These are phyloP conservation scores for Geranium rotundifolium DNA, from an alignment of 345 rosid genomes.

Conservation along the genomic window DNA sequence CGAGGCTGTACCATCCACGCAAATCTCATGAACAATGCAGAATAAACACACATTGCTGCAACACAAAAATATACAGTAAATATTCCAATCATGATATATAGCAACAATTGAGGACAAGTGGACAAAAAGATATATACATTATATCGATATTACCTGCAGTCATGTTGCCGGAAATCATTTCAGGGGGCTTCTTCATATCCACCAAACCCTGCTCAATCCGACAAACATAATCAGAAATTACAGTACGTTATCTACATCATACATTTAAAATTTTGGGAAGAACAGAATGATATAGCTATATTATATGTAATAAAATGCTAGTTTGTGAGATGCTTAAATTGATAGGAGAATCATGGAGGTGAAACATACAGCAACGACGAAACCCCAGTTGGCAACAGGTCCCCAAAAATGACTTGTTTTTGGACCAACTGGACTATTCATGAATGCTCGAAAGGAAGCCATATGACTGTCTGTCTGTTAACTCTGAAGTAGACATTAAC, in stretches of 20 bases:
- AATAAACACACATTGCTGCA: conserved; percentile 31
- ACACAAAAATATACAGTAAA: background rate
- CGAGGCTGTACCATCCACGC: conserved; percentile 38
- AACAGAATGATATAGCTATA: background rate
- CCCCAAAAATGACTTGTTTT: conserved; percentile 92
- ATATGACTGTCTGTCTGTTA: conserved; percentile 11
- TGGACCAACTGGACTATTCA: conserved; percentile 80
- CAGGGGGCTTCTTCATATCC: conserved; percentile 91
- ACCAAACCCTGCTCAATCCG: conserved; percentile 55
- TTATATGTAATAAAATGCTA: background rate
- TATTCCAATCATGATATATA: background rate
- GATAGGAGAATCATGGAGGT: conserved; percentile 3
- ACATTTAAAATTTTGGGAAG: background rate
- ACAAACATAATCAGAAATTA: conserved; percentile 3
- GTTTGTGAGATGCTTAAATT: background rate
- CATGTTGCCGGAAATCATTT: conserved; percentile 88
- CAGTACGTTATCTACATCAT: conserved; percentile 2
- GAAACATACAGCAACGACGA: conserved; percentile 60
- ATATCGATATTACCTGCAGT: conserved; percentile 36
- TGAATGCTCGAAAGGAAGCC: conserved; percentile 67
- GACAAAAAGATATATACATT: background rate
- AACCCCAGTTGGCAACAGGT: conserved; percentile 86
- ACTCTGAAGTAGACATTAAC: conserved; percentile 2
- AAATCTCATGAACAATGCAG: conserved; percentile 33
- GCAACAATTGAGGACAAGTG: background rate